Percentiles rank a stretch among this genome's conserved stretches.
Evolutionary conservation across 257 asterid genomes (phyloP).

Genomic region (Nicotiana paniculata): DNA sequence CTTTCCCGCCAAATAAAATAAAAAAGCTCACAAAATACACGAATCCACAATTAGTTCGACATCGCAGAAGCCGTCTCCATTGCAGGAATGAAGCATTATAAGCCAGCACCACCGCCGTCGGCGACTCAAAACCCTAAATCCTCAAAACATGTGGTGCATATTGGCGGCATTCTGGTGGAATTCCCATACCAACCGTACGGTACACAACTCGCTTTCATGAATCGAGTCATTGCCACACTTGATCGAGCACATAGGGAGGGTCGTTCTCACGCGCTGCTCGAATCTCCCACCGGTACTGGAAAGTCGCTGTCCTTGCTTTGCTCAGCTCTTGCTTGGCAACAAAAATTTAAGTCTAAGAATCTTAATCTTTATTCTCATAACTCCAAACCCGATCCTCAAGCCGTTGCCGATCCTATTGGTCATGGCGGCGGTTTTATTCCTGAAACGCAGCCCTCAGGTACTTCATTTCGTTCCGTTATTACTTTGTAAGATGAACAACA

Average conservation of each 20-base stretch:
- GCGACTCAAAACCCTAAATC: slow-evolving; percentile 13
- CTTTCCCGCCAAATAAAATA: neutral
- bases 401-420: slow-evolving; percentile 60
- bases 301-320: slow-evolving; percentile 87
- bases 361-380: slow-evolving; percentile 22
- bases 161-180: slow-evolving; percentile 86
- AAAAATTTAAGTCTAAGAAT: slow-evolving; percentile 41
- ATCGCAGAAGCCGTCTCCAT: neutral
- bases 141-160: slow-evolving; percentile 36
- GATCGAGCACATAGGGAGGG: slow-evolving; percentile 71
- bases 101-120: slow-evolving; percentile 7
- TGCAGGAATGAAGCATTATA: neutral
- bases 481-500: neutral
- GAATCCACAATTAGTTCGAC: neutral
- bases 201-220: slow-evolving; percentile 86
- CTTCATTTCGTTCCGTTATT: neutral
- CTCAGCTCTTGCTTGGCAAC: slow-evolving; percentile 91
- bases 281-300: slow-evolving; percentile 98
- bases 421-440: slow-evolving; percentile 94
- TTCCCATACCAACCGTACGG: slow-evolving; percentile 94
- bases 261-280: slow-evolving; percentile 80
- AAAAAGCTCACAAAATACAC: neutral
- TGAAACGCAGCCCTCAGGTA: slow-evolving; percentile 74
- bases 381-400: slow-evolving; percentile 64
- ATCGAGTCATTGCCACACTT: slow-evolving; percentile 73